Evolutionary conservation across 305 asterid genomes (phyloP).

Genomic region (Rubia tinctorum): DNA sequence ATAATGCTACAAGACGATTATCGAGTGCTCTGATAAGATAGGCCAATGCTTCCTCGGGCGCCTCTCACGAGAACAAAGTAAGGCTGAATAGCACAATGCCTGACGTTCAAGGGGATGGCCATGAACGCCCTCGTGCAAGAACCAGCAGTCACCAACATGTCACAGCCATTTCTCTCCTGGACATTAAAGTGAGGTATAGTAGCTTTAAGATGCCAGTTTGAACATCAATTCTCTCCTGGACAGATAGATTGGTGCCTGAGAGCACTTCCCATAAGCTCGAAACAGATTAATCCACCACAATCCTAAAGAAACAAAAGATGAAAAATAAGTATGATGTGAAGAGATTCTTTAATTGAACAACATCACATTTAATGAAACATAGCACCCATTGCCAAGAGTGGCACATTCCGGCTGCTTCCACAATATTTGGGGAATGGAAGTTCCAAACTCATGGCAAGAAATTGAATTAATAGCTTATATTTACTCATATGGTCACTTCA

Average conservation of each 20-base stretch:
- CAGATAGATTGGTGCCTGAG: constrained; percentile 75
- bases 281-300: constrained; percentile 94
- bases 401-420: too few species aligned
- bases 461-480: too few species aligned
- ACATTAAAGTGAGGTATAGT: constrained; percentile 43
- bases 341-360: neutral
- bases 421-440: too few species aligned
- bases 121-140: constrained; percentile 98
- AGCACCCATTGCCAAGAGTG: too few species aligned
- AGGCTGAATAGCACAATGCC: constrained; percentile 84
- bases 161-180: constrained; percentile 57
- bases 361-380: too few species aligned
- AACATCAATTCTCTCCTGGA: constrained; percentile 84
- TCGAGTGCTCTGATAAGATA: constrained; percentile 70
- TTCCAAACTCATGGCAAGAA: too few species aligned
- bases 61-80: constrained; percentile 92
- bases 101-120: constrained; percentile 97
- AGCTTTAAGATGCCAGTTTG: constrained; percentile 87
- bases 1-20: constrained; percentile 77
- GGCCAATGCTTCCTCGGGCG: constrained; percentile 80
- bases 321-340: neutral
- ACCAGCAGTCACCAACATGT: constrained; percentile 94
- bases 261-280: constrained; percentile 86
- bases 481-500: too few species aligned
- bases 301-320: constrained; percentile 40